These are phyloP conservation scores for Clarireedia monteithiana DNA, from an alignment of 2,329 filamentous ascomycete species.

Conservation along the genomic window DNA sequence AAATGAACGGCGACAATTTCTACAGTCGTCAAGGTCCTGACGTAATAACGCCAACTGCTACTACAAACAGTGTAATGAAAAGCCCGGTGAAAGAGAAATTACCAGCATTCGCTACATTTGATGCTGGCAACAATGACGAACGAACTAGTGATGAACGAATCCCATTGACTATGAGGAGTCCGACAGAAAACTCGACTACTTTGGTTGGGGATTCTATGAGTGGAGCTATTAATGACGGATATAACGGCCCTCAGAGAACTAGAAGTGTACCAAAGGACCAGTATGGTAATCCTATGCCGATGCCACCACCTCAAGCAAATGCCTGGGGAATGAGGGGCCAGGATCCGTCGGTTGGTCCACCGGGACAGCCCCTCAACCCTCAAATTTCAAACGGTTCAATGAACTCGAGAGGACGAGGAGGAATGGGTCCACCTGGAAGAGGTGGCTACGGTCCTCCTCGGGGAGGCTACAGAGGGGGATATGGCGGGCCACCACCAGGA, in stretches of 20 bases:
- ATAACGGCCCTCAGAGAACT: constrained; percentile 14
- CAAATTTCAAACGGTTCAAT: constrained; percentile 26
- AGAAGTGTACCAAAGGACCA: constrained; percentile 44
- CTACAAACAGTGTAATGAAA: constrained; percentile 49
- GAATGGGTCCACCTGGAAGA: constrained; percentile 19
- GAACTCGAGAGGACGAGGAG: constrained; percentile 24
- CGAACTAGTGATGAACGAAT: constrained; percentile 60
- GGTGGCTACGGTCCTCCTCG: constrained; percentile 30
- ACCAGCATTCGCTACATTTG: constrained; percentile 56
- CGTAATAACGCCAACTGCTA: constrained; percentile 31
- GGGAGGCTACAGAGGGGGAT: constrained; percentile 37
- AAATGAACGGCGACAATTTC: constrained; percentile 94
- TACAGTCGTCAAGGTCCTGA: constrained; percentile 56
- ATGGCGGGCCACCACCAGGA: constrained; percentile 13
- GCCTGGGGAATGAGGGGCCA: constrained; percentile 35
- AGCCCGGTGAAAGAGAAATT: constrained; percentile 44
- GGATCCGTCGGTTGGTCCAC: constrained; percentile 39
- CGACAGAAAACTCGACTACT: constrained; percentile 41
- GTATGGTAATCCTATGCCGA: constrained; percentile 52
- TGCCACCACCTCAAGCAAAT: constrained; percentile 24
- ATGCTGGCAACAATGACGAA: constrained; percentile 45
- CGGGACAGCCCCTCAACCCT: constrained; percentile 43
- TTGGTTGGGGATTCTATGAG: constrained; percentile 11
- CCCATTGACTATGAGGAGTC: constrained; percentile 57
- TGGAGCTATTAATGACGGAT: constrained; percentile 18